Evolutionary conservation across 2,329 filamentous ascomycete genomes (phyloP), one percentile per base, ranked within the genome.

Genomic region (Parastagonospora avenae): DNA sequence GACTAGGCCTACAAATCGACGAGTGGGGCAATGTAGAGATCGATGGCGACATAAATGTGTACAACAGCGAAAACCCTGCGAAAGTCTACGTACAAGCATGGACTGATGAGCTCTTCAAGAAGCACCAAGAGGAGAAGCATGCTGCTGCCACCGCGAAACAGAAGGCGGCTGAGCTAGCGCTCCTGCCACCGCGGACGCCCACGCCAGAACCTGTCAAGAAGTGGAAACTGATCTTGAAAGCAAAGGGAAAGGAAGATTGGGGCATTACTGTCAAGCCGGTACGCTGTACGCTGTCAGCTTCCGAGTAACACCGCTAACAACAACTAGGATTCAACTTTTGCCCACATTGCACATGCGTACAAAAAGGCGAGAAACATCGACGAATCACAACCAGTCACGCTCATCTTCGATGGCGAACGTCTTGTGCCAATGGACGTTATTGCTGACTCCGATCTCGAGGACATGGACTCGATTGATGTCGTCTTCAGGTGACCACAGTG

Each of bases 11-110:
- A 39, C 75, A 76, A 27, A 64, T 79, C 2, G 76, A 79, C 46
- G 60, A 64, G 2, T 65, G 74, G 28, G 75, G 79, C 0, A 70
- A 62, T 32, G 63, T 76, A 12, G 68, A 63, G 14, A 61, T 73
- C 48, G 71, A 74, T 35, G 67, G 68, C 46, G 60, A 67, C n/a
- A 72, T 80, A 4, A 77, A 79, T 16, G 80, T 82, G 1, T 81
- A 82, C 46, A 80, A 82, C 24, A 79, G 81, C 19, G 78, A 80
- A 4, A 64, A 67, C 15, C 37, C 63, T 10, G 74, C 79, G 7
- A 82, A 82, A 46, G 81, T 96, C n/a, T 82, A 88, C 59, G 80
- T 96, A 56, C 87, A 92, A 70, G 89, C 88, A 6, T 91, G 90
- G 82, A 93, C 89, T 0, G 78, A 85, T 7, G 84, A 88, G 9